These are phyloP conservation scores for Cladosporium halotolerans DNA, from an alignment of 2,329 filamentous ascomycete species.

Conservation along the genomic window DNA sequence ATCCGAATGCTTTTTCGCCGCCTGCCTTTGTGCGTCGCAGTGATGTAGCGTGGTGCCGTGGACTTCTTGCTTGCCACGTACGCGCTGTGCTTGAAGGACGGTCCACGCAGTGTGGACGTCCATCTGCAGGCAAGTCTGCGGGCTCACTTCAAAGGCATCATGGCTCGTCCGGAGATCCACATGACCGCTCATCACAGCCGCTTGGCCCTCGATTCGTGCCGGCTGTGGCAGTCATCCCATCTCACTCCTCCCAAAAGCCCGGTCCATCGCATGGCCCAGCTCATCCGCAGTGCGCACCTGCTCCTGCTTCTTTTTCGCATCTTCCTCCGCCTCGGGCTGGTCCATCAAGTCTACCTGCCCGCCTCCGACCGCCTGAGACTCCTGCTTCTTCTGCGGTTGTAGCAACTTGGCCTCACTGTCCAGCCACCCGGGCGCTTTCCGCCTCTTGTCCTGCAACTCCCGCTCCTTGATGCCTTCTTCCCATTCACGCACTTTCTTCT, in stretches of 20 bases:
- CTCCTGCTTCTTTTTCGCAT: neutral
- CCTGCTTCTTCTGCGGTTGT: conserved; percentile 52
- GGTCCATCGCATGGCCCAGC: conserved; percentile 31
- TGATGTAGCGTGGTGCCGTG: too few species aligned
- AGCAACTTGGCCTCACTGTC: conserved; percentile 66
- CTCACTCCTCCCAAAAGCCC: conserved; percentile 30
- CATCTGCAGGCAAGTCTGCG: too few species aligned
- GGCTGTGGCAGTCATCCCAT: conserved; percentile 18
- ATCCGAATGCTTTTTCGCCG: too few species aligned
- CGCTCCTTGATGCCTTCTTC: conserved; percentile 59
- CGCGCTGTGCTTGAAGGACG: too few species aligned
- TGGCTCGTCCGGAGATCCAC: too few species aligned
- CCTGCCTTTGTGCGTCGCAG: too few species aligned
- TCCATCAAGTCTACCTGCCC: conserved; percentile 22
- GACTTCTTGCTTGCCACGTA: too few species aligned
- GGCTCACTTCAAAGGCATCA: too few species aligned
- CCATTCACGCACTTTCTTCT: conserved; percentile 61
- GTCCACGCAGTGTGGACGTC: too few species aligned
- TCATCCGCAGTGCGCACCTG: conserved; percentile 25
- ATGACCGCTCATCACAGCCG: too few species aligned
- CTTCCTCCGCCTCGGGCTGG: conserved; percentile 14
- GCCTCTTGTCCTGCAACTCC: conserved; percentile 72
- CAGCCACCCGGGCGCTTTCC: conserved; percentile 73
- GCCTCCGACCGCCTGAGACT: conserved; percentile 3
- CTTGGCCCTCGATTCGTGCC: too few species aligned